A percentile compares a stretch with the other conserved stretches of the same genome.
Conservation (phyloP, 176 grass and related monocot genomes). For the Alloteropsis semialata region DNA sequence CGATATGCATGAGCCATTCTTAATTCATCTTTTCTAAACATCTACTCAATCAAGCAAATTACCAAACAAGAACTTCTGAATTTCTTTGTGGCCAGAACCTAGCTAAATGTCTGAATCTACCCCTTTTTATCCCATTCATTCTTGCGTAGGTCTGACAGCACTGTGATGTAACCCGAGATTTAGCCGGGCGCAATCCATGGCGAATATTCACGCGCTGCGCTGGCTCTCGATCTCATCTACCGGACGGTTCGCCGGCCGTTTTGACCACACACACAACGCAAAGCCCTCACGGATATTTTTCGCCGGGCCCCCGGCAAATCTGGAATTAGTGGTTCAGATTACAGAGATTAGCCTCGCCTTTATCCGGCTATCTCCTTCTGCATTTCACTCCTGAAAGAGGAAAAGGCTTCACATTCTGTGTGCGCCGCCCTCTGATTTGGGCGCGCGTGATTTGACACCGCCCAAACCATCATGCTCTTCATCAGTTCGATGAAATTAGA, state of each 20-base stretch:
- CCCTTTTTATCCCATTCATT: not conserved
- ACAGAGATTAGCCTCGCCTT: not conserved
- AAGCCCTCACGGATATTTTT: slow-evolving; percentile 31
- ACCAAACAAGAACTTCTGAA: not conserved
- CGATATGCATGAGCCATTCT: not conserved
- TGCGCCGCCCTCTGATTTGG: slow-evolving; percentile 1
- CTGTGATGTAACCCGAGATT: slow-evolving; percentile 25
- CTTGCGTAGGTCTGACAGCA: not conserved
- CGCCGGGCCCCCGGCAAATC: not conserved
- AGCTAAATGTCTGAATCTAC: not conserved
- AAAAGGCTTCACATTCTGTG: not conserved
- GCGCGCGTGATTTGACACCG: not conserved
- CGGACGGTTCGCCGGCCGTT: not conserved
- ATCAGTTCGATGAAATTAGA: not conserved
- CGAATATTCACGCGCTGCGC: not conserved
- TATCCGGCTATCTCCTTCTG: not conserved
- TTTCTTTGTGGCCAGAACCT: not conserved
- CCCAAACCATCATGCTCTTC: not conserved
- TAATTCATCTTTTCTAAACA: not conserved
- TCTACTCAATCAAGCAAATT: not conserved
- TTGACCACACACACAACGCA: slow-evolving; percentile 20
- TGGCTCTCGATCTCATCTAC: not conserved
- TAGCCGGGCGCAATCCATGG: slow-evolving; percentile 24
- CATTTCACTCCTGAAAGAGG: not conserved
- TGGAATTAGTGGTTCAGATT: slow-evolving; percentile 35